These are phyloP conservation scores for Suillus sp. DNA, from an alignment of 768 basidiomycete genomes.

Conservation along the genomic window DNA sequence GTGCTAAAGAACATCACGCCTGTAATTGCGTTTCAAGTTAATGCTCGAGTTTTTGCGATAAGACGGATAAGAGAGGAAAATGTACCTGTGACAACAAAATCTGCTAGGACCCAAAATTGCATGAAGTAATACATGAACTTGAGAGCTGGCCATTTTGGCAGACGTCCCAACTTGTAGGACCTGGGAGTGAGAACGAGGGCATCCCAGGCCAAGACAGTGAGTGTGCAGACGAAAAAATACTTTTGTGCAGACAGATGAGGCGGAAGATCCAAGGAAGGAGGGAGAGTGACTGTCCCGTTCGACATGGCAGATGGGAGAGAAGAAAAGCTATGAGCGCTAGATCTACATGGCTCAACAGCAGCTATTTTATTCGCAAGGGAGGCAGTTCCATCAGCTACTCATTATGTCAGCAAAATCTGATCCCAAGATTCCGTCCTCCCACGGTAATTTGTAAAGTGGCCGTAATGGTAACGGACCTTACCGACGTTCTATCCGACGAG, in stretches of 20 bases:
- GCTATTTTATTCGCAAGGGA: constrained; percentile 18
- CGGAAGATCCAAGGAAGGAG: constrained; percentile 70
- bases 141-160: constrained; percentile 70
- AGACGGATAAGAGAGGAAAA: constrained; percentile 12
- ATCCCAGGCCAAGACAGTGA: constrained; percentile 90
- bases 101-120: constrained; percentile 74
- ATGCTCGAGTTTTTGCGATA: constrained; percentile 5
- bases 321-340: constrained; percentile 4
- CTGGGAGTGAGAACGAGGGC: constrained; percentile 82
- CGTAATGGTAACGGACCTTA: not conserved
- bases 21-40: constrained; percentile 28
- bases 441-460: constrained; percentile 5
- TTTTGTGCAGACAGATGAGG: constrained; percentile 84
- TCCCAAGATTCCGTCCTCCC: constrained; percentile 1
- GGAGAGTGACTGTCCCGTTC: constrained; percentile 39
- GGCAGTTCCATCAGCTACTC: constrained; percentile 27
- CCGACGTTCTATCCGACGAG: not conserved
- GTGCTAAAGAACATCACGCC: constrained; percentile 87
- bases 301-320: constrained; percentile 17
- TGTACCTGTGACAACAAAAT: constrained; percentile 75
- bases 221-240: constrained; percentile 87
- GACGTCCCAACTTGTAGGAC: constrained; percentile 69
- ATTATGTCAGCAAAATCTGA: constrained; percentile 15
- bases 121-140: constrained; percentile 78
- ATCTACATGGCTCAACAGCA: constrained; percentile 2